Base-by-base conservation (phyloP, 371 early-diverging fungal species). In the Mortierella sp. region DNA sequence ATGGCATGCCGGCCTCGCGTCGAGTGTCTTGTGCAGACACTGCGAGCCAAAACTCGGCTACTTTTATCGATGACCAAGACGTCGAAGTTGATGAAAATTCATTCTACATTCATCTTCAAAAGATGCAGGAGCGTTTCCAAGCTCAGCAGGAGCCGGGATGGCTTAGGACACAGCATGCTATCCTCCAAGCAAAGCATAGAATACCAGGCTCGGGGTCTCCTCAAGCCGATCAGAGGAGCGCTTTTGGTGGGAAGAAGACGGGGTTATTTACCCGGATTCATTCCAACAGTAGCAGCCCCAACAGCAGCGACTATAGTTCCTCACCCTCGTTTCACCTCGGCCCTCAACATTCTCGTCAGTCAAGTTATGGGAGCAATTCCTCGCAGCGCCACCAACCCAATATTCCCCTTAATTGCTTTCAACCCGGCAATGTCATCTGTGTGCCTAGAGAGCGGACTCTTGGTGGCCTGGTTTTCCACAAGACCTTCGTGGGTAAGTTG, bases 401-500 rank as follows among this genome's bases (percentile, higher is more conserved):
- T 58, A 62, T 70, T n/a, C 71, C 79, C 0, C 63, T 59, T 49
- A 78, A 78, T 47, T 78, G 79, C 47, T 89, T 90, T 62, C 84
- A 84, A 47, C 88, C 87, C 3, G 86, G 87, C 20, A 66, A 83
- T 28, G 86, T 90, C 37, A 84, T 91, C 12, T 90, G 90, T 73
- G 84, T 91, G 47, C 91, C 91, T 24, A 87, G 88, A 66, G 87
- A 89, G 63, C 77, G 86, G 20, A 88, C 86, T 35, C 79, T 91
- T 4, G 84, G 86, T 63, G 90, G 90, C 12, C 65, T 91, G 39
- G 73, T 85, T 5, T 70, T 90, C 40, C 87, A 88, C 40, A 89
- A 88, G 74, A 79, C 87, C 39, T 89, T 89, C 68, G 87, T 90
- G 54, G 89, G 91, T 91, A 77, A 35, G 73, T 28, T 47, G 3